Conservation (phyloP, 768 basidiomycete species). For the Termitomyces sp. region DNA sequence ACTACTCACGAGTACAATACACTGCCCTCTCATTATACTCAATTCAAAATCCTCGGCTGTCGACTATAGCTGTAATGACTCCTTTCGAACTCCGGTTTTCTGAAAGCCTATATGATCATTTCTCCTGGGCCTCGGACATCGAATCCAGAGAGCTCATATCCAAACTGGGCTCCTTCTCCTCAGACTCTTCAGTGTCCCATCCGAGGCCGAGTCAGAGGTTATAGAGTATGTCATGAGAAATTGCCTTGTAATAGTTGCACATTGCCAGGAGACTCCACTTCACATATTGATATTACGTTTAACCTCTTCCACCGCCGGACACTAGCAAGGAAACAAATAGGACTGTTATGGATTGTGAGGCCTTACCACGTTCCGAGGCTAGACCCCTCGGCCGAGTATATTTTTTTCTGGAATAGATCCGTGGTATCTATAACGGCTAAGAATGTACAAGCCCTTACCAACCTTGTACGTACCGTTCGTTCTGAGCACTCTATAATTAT, state of each 20-base stretch:
- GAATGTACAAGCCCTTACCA: background rate
- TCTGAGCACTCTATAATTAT: slow-evolving; percentile 10
- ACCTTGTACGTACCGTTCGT: slow-evolving; percentile 11
- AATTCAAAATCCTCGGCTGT: background rate
- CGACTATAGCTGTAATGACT: background rate
- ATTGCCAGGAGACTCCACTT: background rate
- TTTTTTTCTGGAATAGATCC: slow-evolving; percentile 9
- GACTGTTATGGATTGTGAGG: background rate
- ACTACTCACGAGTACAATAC: background rate
- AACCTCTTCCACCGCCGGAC: background rate
- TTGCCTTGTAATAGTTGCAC: background rate
- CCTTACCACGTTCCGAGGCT: slow-evolving; percentile 6
- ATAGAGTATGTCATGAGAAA: background rate
- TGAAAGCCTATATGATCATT: slow-evolving; percentile 1
- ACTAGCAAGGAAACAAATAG: background rate
- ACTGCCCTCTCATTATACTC: background rate
- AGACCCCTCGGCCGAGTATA: slow-evolving; percentile 5
- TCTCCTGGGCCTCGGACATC: slow-evolving; percentile 1
- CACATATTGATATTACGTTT: background rate
- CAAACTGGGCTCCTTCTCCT: background rate
- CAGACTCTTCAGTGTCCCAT: background rate
- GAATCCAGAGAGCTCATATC: background rate
- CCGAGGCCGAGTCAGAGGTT: background rate
- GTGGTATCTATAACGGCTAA: slow-evolving; percentile 3
- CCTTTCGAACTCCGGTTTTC: background rate